Evolutionary conservation across 257 asterid species (phyloP).

Genomic region (Solanum bukasovii): DNA sequence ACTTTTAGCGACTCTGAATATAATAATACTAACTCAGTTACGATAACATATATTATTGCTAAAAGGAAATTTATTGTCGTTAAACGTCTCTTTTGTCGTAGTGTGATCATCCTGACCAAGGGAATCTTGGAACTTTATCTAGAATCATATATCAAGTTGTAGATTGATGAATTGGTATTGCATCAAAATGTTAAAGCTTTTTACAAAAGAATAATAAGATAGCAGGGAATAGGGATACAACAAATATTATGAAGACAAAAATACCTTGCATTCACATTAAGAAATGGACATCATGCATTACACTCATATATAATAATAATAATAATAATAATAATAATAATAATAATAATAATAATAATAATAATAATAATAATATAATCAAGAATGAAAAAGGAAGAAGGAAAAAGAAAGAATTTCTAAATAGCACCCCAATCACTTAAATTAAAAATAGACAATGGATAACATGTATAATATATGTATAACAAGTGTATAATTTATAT

Average conservation of each 20-base stretch:
- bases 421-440: neutral
- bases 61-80: no score
- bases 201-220: neutral
- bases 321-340: neutral
- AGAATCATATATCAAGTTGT: neutral
- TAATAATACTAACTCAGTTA: neutral
- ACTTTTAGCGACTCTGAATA: accelerated
- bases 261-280: neutral
- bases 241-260: neutral
- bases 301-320: neutral
- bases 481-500: neutral
- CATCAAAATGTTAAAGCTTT: neutral
- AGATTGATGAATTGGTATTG: neutral
- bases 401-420: neutral
- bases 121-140: neutral
- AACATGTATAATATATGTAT: neutral
- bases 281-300: neutral
- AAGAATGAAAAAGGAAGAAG: neutral
- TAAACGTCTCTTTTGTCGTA: neutral
- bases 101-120: neutral
- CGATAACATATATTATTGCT: neutral
- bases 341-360: neutral
- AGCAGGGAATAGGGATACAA: neutral
- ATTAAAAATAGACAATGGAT: neutral
- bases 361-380: neutral